These are phyloP conservation scores for Scheffersomyces illinoinensis DNA, from an alignment of 1,139 yeast genomes.

Conservation along the genomic window DNA sequence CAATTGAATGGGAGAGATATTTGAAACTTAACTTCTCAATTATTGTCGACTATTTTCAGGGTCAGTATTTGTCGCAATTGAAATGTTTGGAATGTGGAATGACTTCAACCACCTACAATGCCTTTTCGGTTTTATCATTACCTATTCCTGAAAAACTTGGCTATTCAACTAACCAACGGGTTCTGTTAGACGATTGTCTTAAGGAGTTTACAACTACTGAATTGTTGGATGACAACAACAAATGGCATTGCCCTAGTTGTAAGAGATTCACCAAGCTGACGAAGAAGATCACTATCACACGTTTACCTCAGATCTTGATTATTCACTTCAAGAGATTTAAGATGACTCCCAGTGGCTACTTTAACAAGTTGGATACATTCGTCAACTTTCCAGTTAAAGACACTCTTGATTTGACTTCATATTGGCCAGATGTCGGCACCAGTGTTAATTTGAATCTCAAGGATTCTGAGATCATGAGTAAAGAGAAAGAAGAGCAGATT, in stretches of 20 bases:
- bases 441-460: conserved; percentile 19
- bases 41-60: conserved; percentile 85
- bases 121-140: conserved; percentile 73
- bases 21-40: conserved; percentile 81
- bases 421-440: conserved; percentile 68
- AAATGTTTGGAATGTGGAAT: conserved; percentile 72
- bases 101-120: conserved; percentile 86
- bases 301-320: conserved; percentile 71
- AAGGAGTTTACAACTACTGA: conserved; percentile 69
- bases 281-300: conserved; percentile 66
- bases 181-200: conserved; percentile 64
- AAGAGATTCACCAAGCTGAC: conserved; percentile 65
- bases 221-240: conserved; percentile 73
- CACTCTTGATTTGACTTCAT: conserved; percentile 65
- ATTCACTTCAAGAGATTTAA: conserved; percentile 82
- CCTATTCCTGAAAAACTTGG: conserved; percentile 59
- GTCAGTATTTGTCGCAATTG: conserved; percentile 82
- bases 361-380: conserved; percentile 62
- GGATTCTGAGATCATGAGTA: conserved; percentile 22
- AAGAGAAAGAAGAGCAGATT: conserved; percentile 43
- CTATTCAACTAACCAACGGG: conserved; percentile 16
- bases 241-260: conserved; percentile 90
- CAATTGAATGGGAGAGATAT: conserved; percentile 94
- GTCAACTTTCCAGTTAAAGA: conserved; percentile 61
- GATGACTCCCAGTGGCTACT: conserved; percentile 41